These are phyloP conservation scores for Kwoniella dendrophila DNA, from an alignment of 768 basidiomycete species.

Conservation along the genomic window DNA sequence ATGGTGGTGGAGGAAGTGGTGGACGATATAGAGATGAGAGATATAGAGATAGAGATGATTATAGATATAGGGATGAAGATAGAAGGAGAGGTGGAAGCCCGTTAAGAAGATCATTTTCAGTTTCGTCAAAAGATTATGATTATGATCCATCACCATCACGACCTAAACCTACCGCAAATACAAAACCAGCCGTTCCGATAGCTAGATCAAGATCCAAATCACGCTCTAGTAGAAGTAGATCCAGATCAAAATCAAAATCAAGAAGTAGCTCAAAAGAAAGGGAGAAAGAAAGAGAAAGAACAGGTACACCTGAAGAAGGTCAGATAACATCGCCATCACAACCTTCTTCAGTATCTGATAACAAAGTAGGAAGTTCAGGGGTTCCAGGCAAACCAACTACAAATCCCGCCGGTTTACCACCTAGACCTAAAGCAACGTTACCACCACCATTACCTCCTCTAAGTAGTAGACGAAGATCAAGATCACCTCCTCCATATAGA, in stretches of 20 bases:
- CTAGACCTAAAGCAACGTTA: slow-evolving; percentile 19
- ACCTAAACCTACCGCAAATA: too few species aligned
- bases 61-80: slow-evolving; percentile 8
- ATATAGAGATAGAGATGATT: slow-evolving; percentile 5
- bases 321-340: slow-evolving; percentile 24
- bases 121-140: slow-evolving; percentile 2
- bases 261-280: too few species aligned
- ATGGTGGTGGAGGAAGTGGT: slow-evolving; percentile 3
- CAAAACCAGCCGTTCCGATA: too few species aligned
- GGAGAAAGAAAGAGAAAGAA: too few species aligned
- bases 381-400: neutral
- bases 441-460: slow-evolving; percentile 14
- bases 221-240: too few species aligned
- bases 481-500: slow-evolving; percentile 21
- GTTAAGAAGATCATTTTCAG: slow-evolving; percentile 4
- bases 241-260: slow-evolving; percentile 14
- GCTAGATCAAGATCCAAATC: slow-evolving; percentile 9
- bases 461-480: slow-evolving; percentile 12
- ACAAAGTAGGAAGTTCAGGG: neutral
- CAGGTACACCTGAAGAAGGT: slow-evolving; percentile 31
- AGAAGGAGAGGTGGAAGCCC: neutral
- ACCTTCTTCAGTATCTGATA: neutral
- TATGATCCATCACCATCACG: slow-evolving; percentile 9
- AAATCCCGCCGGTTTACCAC: slow-evolving; percentile 13
- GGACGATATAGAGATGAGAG: too few species aligned